These are phyloP conservation scores for Yarrowia phangngaensis DNA, from an alignment of 805 yeast genomes.

Conservation along the genomic window DNA sequence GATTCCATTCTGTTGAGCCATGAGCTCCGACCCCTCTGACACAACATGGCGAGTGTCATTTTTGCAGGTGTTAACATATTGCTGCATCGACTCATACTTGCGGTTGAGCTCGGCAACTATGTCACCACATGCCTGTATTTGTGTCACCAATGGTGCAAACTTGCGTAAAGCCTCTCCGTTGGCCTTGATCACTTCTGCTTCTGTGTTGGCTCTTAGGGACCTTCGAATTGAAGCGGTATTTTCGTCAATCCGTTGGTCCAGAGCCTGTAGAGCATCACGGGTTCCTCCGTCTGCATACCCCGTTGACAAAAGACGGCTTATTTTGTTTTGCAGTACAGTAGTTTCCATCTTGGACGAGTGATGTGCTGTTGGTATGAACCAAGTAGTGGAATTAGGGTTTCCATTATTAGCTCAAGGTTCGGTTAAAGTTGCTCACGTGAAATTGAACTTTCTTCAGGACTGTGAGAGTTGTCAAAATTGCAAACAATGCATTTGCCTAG, in stretches of 20 bases:
- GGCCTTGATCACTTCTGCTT: slow-evolving; percentile 38
- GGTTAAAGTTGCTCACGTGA: slow-evolving; percentile 12
- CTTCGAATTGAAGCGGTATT: slow-evolving; percentile 39
- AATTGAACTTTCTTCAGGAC: too few relatives aligned
- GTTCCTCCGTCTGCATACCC: slow-evolving; percentile 38
- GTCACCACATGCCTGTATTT: slow-evolving; percentile 33
- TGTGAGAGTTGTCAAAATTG: too few relatives aligned
- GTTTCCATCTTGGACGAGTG: slow-evolving; percentile 1
- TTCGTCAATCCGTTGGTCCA: slow-evolving; percentile 35
- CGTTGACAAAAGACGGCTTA: slow-evolving; percentile 36
- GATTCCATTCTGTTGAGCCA: slow-evolving; percentile 31
- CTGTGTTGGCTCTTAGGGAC: slow-evolving; percentile 37
- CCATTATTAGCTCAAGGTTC: too few relatives aligned
- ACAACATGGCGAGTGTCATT: slow-evolving; percentile 34
- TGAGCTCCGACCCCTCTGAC: slow-evolving; percentile 35
- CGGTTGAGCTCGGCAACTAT: slow-evolving; percentile 30
- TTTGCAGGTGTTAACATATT: slow-evolving; percentile 30
- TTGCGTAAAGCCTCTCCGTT: slow-evolving; percentile 38
- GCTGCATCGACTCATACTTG: slow-evolving; percentile 32
- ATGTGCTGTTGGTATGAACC: slow-evolving; percentile 14
- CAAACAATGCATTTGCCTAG: too few relatives aligned
- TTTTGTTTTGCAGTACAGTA: slow-evolving; percentile 32
- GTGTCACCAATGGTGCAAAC: slow-evolving; percentile 38
- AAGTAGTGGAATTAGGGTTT: background rate
- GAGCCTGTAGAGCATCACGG: slow-evolving; percentile 36